Conservation (phyloP, 139 green algal genomes). For the Chlorella ohadii region DNA sequence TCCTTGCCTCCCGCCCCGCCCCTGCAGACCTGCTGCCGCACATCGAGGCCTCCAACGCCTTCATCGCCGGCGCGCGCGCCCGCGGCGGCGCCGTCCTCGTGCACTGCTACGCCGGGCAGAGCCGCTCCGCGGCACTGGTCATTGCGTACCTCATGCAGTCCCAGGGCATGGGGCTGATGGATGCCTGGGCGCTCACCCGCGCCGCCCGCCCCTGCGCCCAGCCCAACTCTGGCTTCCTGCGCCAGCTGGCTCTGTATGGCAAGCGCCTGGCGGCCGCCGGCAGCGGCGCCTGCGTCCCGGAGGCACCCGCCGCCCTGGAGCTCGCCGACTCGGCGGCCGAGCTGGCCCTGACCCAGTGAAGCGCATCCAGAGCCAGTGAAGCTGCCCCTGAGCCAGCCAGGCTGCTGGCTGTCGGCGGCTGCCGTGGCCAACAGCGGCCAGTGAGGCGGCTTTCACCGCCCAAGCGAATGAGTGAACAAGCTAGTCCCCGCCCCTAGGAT, state of each 20-base stretch:
- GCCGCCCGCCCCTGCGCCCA: constrained; percentile 59
- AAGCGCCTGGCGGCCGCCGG: neutral
- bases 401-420: neutral
- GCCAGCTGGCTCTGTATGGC: constrained; percentile 23
- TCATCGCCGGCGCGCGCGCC: constrained; percentile 60
- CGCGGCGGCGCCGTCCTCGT: constrained; percentile 74
- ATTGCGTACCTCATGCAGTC: constrained; percentile 36
- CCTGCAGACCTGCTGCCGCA: constrained; percentile 42
- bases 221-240: constrained; percentile 69
- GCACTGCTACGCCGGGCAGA: constrained; percentile 92
- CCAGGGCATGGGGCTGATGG: constrained; percentile 14
- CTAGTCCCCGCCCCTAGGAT: no score
- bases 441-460: no score
- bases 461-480: no score
- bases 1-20: constrained; percentile 13
- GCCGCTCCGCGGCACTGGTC: constrained; percentile 79
- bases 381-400: no score
- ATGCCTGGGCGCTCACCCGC: constrained; percentile 61
- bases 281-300: no score
- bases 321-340: neutral
- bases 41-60: constrained; percentile 38
- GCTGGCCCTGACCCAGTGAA: constrained; percentile 19
- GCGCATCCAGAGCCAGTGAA: no score
- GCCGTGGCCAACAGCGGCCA: no score
- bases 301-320: neutral